A percentile compares a stretch with the other conserved stretches of the same genome.
Evolutionary conservation across 2,329 filamentous ascomycete genomes (phyloP).

Genomic region (Macrophomina tecta): DNA sequence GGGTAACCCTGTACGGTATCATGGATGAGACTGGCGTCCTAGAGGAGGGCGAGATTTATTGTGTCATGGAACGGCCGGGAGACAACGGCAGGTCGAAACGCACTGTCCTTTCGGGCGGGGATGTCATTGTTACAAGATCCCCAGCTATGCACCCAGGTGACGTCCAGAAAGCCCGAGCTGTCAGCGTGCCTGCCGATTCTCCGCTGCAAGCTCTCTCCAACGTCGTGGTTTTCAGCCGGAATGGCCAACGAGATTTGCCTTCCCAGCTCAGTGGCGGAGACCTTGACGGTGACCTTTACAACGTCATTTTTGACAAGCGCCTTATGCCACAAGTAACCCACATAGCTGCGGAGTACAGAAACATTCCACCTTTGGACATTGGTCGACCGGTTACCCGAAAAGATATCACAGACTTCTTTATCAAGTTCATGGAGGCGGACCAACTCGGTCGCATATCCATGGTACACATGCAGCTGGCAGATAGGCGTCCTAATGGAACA

Average conservation of each 20-base stretch:
- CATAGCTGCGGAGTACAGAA: conserved; percentile 73
- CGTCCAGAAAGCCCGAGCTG: conserved; percentile 69
- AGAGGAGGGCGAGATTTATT: conserved; percentile 70
- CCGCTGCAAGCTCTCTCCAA: conserved; percentile 70
- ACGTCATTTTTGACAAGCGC: conserved; percentile 73
- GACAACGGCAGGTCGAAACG: conserved; percentile 32
- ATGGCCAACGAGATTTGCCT: conserved; percentile 75
- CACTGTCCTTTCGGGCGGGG: conserved; percentile 34
- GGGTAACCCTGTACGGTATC: conserved; percentile 79
- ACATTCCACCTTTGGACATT: conserved; percentile 63
- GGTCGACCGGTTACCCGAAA: conserved; percentile 61
- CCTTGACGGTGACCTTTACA: conserved; percentile 82
- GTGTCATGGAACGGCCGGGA: conserved; percentile 59
- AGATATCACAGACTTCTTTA: conserved; percentile 82
- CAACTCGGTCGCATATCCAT: conserved; percentile 51
- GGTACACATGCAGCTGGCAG: conserved; percentile 50
- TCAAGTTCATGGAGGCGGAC: conserved; percentile 59
- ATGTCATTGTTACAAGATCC: conserved; percentile 72
- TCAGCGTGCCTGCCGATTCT: conserved; percentile 63
- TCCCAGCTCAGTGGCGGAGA: conserved; percentile 82
- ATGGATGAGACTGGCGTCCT: conserved; percentile 81
- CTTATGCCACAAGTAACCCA: conserved; percentile 55
- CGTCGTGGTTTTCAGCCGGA: conserved; percentile 78
- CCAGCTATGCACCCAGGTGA: conserved; percentile 85
- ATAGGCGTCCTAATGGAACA: conserved; percentile 41